Percentiles rank a stretch among this genome's conserved stretches.
Conservation (phyloP, 768 basidiomycete species). For the Pilatotrama ljubarskyi region DNA sequence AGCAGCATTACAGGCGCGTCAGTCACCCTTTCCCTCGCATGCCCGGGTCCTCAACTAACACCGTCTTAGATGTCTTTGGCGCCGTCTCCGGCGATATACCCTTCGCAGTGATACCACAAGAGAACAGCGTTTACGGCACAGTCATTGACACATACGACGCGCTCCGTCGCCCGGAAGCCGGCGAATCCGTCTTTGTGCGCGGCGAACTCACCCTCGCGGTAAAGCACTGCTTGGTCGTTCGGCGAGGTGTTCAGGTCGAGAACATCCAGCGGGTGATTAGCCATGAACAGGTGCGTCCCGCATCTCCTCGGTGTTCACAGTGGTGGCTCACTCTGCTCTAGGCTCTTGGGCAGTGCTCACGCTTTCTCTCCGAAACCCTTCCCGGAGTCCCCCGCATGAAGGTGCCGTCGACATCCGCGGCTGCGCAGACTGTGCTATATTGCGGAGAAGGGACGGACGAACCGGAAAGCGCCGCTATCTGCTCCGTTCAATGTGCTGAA, state of each 20-base stretch:
- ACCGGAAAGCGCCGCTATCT: slow-evolving; percentile 66
- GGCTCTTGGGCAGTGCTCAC: slow-evolving; percentile 80
- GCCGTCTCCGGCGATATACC: slow-evolving; percentile 46
- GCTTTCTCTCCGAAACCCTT: slow-evolving; percentile 54
- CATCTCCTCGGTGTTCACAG: neutral
- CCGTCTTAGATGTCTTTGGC: slow-evolving; percentile 58
- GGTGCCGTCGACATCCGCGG: slow-evolving; percentile 72
- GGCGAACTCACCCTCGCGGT: slow-evolving; percentile 62
- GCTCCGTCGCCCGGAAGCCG: slow-evolving; percentile 45
- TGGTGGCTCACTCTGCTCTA: slow-evolving; percentile 27
- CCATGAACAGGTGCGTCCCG: slow-evolving; percentile 71
- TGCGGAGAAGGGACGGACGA: slow-evolving; percentile 44
- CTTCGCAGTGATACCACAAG: slow-evolving; percentile 74
- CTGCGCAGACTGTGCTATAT: slow-evolving; percentile 49
- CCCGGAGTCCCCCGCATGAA: slow-evolving; percentile 54
- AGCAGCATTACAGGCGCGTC: slow-evolving; percentile 39
- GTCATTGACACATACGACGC: slow-evolving; percentile 76
- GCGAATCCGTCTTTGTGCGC: slow-evolving; percentile 50
- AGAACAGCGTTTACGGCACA: slow-evolving; percentile 73
- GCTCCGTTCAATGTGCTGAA: slow-evolving; percentile 61
- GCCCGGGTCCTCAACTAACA: neutral
- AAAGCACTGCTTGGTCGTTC: slow-evolving; percentile 69
- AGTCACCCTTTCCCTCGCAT: neutral
- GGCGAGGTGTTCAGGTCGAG: slow-evolving; percentile 52
- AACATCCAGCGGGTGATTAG: slow-evolving; percentile 65